Evolutionary conservation across 1,139 yeast genomes (phyloP), one percentile per base, ranked within the genome.

Genomic region (Debaryomyces sp.): DNA sequence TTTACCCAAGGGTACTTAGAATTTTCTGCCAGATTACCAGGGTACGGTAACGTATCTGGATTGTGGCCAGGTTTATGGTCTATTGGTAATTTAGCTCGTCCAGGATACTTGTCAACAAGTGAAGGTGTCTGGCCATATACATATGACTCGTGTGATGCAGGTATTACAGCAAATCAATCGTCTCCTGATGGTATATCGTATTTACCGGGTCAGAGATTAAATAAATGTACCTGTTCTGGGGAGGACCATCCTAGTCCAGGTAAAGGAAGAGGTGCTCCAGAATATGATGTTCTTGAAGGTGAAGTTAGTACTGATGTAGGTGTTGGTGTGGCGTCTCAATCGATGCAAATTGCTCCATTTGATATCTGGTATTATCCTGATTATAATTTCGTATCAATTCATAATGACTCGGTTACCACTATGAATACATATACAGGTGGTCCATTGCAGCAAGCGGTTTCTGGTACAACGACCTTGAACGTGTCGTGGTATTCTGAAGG

Each of bases 41-140:
- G 87, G 50, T 80, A 77, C 53, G 92, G 92, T 54, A 71, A 80
- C 49, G 75, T 83, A 22, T 75, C 83, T 8, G 96, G 96, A 38
- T 71, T 89, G 49, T 89, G 96, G 96, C 96, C 96, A 1, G 96
- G 96, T 68, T 63, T 88, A 48, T 89, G 96, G 96, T 78, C 94
- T 2, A 76, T 89, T 78, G 96, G 96, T 42, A 89, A 89, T 59
- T 71, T 89, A 50, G 96, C 88, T 27, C 78, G 96, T 57, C 90
- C 96, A 0, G 96, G 96, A 10, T 89, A 79, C 63, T 64, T 82
- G 62, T 91, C 92, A 3, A 68, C 89, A 7, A 81, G 96, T 4
- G 94, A 88, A 41, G 96, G 96, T 39, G 85, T 87, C 12, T 89
- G 96, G 96, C 96, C 96, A 2, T 89, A 89, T 61, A 76, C 90